phyloP scores from a whole-genome alignment of 352 stramenopile species.

The Heterotrichella gracilis region DNA sequence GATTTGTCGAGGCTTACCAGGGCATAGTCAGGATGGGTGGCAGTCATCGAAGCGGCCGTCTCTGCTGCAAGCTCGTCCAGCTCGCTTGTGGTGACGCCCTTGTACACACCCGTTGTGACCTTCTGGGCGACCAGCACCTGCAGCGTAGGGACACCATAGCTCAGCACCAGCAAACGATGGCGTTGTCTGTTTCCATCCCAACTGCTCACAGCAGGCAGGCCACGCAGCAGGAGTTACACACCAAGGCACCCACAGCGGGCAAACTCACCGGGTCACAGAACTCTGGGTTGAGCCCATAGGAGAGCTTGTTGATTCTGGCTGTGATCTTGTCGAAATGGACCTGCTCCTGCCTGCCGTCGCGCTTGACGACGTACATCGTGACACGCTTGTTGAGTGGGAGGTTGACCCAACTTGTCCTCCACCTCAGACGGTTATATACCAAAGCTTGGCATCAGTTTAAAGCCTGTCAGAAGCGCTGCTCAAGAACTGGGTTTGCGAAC shows the following conservation, averaged over 20 bases:
- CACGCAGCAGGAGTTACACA: too few species aligned
- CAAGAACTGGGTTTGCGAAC: too few species aligned
- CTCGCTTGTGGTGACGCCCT: constrained; percentile 80
- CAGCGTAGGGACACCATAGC: too few species aligned
- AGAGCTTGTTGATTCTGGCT: constrained; percentile 75
- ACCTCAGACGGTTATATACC: too few species aligned
- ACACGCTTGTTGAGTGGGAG: too few species aligned
- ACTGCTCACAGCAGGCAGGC: too few species aligned
- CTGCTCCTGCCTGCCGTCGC: constrained; percentile 38
- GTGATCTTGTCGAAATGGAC: constrained; percentile 65
- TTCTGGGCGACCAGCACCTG: constrained; percentile 56
- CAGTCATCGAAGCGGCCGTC: constrained; percentile 26
- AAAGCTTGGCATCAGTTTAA: too few species aligned
- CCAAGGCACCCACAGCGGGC: background rate
- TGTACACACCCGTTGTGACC: constrained; percentile 89
- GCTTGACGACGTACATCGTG: constrained; percentile 53
- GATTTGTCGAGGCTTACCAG: too few species aligned
- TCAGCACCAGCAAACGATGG: too few species aligned
- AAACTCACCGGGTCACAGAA: constrained; percentile 17
- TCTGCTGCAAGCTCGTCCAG: constrained; percentile 89
- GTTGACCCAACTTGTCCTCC: too few species aligned
- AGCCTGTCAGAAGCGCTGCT: too few species aligned
- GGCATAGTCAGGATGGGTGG: constrained; percentile 72
- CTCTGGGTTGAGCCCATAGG: constrained; percentile 60
- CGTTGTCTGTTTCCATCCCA: too few species aligned